Evolutionary conservation across 2,329 filamentous ascomycete species (phyloP), one percentile per base, ranked within the genome.

Genomic region (Nothophoma quercina): DNA sequence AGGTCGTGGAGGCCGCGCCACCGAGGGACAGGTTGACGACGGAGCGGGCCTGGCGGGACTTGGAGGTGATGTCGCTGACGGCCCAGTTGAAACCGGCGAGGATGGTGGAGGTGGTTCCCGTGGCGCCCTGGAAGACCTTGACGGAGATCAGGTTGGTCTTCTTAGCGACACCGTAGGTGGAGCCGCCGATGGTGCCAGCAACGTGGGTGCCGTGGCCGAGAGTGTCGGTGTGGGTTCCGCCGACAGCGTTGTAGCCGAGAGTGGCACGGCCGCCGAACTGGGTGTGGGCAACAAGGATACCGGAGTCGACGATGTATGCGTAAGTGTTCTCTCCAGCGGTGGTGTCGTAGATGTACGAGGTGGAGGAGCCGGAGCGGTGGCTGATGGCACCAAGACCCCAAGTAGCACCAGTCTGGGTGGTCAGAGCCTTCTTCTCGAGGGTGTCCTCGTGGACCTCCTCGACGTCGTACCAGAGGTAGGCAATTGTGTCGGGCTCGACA

Each of bases 231-330:
- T 54, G 39, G 13, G 44, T 50, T 23, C 51, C 51, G 19, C 35
- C 45, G n/a, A 41, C 50, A 16, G 48, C 50, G 42, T 56, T 63
- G 52, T 45, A 62, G n/a, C 51, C 55, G 18, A 62, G 48, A 19
- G 56, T 58, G 12, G 55, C 59, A 43, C 64, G 63, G 19, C 60
- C 62, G n/a, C 52, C 62, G 26, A 68, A 68, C 44, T 68, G 52
- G n/a, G 22, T 39, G 71, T 88, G 85, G 5, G 76, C 78, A 26
- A 72, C 68, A 47, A 74, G 70, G 69, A 87, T 81, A 60, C 85
- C 85, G 4, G 83, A 86, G 70, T 88, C 85, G 15, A 88, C 78
- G n/a, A 88, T 75, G 67, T 83, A 88, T 18, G 79, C 83, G 7
- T 80, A 85, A 63, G 63, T 68, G 29, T 50, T 19, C 12, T 45